A percentile compares a stretch with the other conserved stretches of the same genome.
phyloP scores from a whole-genome alignment of 805 yeast genomes.

The Starmera quercuum region DNA sequence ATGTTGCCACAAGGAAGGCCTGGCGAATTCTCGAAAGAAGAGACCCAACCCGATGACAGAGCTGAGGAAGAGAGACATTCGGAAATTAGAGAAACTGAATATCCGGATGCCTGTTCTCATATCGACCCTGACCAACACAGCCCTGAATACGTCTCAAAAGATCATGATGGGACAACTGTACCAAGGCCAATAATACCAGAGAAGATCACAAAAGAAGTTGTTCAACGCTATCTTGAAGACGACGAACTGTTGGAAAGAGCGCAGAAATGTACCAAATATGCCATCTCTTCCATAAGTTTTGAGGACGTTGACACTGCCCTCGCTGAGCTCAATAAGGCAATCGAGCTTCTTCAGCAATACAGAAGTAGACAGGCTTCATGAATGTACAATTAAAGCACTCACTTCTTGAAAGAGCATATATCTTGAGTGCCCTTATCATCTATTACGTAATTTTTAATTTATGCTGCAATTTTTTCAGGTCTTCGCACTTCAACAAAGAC shows the following conservation, averaged over 20 bases:
- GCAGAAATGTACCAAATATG: conserved; percentile 62
- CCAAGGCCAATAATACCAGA: neutral
- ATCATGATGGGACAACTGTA: conserved; percentile 1
- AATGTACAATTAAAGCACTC: no score
- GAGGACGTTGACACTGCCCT: conserved; percentile 63
- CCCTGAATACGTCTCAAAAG: conserved; percentile 1
- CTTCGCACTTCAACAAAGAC: no score
- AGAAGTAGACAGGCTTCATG: no score
- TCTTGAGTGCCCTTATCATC: no score
- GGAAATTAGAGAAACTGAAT: no score
- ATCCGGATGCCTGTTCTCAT: neutral
- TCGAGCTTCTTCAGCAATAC: conserved; percentile 4
- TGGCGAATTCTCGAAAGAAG: no score
- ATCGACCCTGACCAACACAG: neutral
- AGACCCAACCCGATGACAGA: no score
- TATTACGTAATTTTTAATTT: no score
- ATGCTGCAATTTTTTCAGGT: no score
- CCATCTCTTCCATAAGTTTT: conserved; percentile 65
- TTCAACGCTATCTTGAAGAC: conserved; percentile 22
- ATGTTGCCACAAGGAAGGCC: no score
- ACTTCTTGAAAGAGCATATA: no score
- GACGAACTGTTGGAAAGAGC: conserved; percentile 32
- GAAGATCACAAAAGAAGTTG: conserved; percentile 8
- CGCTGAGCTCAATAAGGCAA: conserved; percentile 4
- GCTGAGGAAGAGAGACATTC: no score